A percentile compares a stretch with the other conserved stretches of the same genome.
Conservation (phyloP, 2,329 filamentous ascomycete genomes). For the Sphaerulina populicola region DNA sequence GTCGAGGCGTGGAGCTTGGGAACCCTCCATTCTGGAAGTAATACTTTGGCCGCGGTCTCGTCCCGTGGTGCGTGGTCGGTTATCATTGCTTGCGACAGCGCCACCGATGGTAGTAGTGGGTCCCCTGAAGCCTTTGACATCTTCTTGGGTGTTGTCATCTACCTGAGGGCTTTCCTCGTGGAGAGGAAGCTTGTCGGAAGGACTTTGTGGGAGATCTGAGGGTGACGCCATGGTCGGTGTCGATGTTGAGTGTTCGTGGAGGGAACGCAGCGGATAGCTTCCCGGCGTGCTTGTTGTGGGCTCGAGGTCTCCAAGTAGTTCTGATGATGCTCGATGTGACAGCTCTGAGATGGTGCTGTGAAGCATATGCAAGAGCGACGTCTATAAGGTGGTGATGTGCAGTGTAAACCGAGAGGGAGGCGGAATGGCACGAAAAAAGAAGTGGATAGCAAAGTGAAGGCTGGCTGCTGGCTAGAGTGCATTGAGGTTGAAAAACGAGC, state of each 20-base stretch:
- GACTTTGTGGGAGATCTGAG: not conserved
- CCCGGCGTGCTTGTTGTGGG: not conserved
- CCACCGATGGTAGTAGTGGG: conserved; percentile 2
- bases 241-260: conserved; percentile 6
- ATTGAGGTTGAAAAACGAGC: conserved; percentile 8
- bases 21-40: conserved; percentile 15
- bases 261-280: conserved; percentile 8
- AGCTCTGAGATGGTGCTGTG: conserved; percentile 4
- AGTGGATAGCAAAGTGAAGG: conserved; percentile 8
- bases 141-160: conserved; percentile 11
- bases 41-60: conserved; percentile 17
- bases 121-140: conserved; percentile 10
- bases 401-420: not conserved
- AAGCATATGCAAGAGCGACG: conserved; percentile 3
- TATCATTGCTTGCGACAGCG: not conserved
- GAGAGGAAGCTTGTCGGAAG: not conserved
- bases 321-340: conserved; percentile 9
- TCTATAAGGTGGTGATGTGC: conserved; percentile 7
- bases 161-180: conserved; percentile 3
- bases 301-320: conserved; percentile 3
- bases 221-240: conserved; percentile 8
- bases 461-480: conserved; percentile 7
- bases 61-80: conserved; percentile 7
- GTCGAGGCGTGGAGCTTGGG: conserved; percentile 17
- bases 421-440: not conserved